Evolutionary conservation across 139 green algal genomes (phyloP).

Genomic region (Chlorella ohadii): DNA sequence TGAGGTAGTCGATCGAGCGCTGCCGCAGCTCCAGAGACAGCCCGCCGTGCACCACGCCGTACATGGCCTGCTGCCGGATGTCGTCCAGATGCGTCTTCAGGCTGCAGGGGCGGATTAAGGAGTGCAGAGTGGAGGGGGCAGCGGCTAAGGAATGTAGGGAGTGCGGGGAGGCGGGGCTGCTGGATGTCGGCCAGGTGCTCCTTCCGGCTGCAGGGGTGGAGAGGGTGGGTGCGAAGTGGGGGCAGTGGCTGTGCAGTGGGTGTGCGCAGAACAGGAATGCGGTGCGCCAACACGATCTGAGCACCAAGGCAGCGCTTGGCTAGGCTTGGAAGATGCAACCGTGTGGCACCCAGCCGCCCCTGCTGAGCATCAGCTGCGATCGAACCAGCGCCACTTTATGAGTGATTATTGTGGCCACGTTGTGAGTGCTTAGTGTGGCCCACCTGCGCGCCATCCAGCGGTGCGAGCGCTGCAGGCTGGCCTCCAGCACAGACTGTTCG

Average conservation of each 20-base stretch:
- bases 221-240: background rate
- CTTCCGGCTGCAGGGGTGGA: background rate
- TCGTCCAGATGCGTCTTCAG: constrained; percentile 52
- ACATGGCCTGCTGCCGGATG: constrained; percentile 62
- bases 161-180: background rate
- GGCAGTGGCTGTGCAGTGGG: no score
- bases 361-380: no score
- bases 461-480: constrained; percentile 51
- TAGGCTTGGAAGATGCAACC: no score
- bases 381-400: no score
- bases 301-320: no score
- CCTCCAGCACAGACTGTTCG: background rate
- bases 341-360: no score
- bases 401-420: no score
- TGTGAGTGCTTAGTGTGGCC: no score
- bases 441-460: constrained; percentile 54
- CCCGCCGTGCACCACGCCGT: constrained; percentile 62
- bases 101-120: background rate
- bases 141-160: no score
- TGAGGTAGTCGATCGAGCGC: constrained; percentile 53
- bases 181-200: background rate
- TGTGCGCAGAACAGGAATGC: no score
- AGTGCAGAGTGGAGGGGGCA: background rate
- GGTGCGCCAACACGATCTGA: no score
- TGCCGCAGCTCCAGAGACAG: constrained; percentile 40